A percentile compares a stretch with the other conserved stretches of the same genome.
phyloP scores from a whole-genome alignment of 306 rosid genomes.

The Fagus sylvatica region DNA sequence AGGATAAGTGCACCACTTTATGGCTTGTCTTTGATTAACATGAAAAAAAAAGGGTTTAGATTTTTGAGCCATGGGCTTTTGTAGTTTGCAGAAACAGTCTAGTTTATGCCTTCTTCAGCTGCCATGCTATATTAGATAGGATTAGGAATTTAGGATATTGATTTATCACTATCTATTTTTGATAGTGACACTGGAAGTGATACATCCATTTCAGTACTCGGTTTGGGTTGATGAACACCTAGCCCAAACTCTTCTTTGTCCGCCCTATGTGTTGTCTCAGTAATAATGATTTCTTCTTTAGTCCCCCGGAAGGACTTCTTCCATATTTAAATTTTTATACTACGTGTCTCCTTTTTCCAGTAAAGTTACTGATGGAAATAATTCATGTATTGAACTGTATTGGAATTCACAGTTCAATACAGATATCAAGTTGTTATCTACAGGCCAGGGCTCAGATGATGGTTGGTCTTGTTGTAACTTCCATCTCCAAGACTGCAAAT shows the following conservation, averaged over 20 bases:
- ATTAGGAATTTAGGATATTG: conserved; percentile 22
- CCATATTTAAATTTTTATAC: conserved; percentile 55
- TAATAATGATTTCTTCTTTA: neutral
- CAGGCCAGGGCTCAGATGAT: conserved; percentile 90
- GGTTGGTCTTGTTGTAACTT: conserved; percentile 64
- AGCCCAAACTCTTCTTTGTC: conserved; percentile 27
- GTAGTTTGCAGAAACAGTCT: conserved; percentile 6
- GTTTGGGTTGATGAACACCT: conserved; percentile 11
- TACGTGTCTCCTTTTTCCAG: conserved; percentile 45
- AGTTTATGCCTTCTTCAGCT: conserved; percentile 10
- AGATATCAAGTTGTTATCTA: conserved; percentile 80
- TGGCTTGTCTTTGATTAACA: too few relatives aligned
- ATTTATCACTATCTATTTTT: conserved; percentile 11
- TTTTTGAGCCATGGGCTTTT: neutral
- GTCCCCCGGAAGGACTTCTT: conserved; percentile 43
- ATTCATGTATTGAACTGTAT: conserved; percentile 83
- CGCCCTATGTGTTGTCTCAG: conserved; percentile 24
- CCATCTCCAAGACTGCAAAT: conserved; percentile 83
- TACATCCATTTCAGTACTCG: conserved; percentile 14
- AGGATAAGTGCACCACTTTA: neutral
- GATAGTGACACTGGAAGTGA: conserved; percentile 15
- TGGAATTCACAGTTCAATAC: conserved; percentile 72
- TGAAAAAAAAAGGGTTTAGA: neutral
- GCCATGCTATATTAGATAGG: neutral
- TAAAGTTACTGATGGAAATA: conserved; percentile 74